Evolutionary conservation across 345 rosid genomes (phyloP), one percentile per base, ranked within the genome.

Genomic region (Raphanus raphanistrum): DNA sequence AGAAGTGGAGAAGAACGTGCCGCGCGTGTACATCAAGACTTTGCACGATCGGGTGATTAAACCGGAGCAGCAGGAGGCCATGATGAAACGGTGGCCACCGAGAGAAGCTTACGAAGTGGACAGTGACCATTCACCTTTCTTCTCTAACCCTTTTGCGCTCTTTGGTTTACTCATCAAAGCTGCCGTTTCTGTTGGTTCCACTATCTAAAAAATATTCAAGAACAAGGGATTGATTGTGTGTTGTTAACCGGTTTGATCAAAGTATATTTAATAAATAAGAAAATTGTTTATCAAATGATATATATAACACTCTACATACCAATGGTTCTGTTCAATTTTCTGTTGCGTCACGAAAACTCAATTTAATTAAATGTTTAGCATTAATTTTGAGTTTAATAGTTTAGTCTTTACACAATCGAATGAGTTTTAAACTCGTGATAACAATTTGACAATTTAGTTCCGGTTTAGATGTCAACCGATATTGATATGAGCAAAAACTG

Each of bases 51-150:
- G 84, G 52, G 85, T 92, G 5, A 29, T 94, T 6, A 90, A 82
- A 76, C 89, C 87, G 26, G 86, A 87, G 74, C 98, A 94, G 80
- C 97, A 94, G 61, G 95, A 92, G 0, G 85, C 88, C 0, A 90
- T 94, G 98, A 82, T 90, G 33, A 82, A 54, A 72, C 65, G 63
- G 73, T 94, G 98, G 98, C 88, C 92, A 0, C 97, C 97, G 31
- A 76, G 68, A 5, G 72, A 87, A 70, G 90, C 81, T 2, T 89
- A 71, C 66, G 83, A 55, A 32, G 6, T 94, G 85, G 95, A 92
- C 5, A 81, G 84, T 8, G 98, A 94, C 75, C 98, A 94, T 79
- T 88, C 91, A 78, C 97, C 98, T 3, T 87, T 87, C 66, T 94
- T 94, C 84, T 92, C 98, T 27, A 72, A 87, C 70, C 90, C 97